Base-by-base conservation (phyloP, 768 basidiomycete species). In the Phylloporus rhodoxanthus region DNA sequence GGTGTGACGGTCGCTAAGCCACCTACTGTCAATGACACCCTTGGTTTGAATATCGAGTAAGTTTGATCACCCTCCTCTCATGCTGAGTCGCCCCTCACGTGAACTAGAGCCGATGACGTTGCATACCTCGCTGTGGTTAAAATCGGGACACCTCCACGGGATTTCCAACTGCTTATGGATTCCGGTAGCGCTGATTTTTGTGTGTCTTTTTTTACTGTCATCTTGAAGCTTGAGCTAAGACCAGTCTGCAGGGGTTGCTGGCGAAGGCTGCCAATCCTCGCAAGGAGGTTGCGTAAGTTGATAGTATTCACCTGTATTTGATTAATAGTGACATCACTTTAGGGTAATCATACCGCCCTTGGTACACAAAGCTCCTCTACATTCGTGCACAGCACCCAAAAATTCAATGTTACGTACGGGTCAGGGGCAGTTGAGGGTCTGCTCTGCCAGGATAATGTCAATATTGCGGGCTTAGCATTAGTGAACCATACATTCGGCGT, bases 31-130 rank as follows among this genome's bases (percentile, higher is more conserved):
- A 63, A 59, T 53, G 71, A 84, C 60, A 79, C 85, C 33, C 70
- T 89, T 34, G 85, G 82, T 7, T 72, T 90, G 45, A 74, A 79
- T 59, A 87, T 90, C 48, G 80, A 87, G 78, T 87, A 54, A 36
- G 82, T 68, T 15, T 34, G 0, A 8, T 1, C 7, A 33, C 7
- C 14, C 4, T 47, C 17, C 19, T 10, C 11, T 20, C 20, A 3
- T 14, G 19, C 19, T 57, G 14, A 58, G 45, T 26, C 44, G 7
- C 17, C 21, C 14, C 20, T 47, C 13, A 46, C 21, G 43, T 5
- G 17, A 20, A 47, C 21, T 45, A 78, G 78, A 56, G 72, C 68
- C 8, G 58, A 77, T 45, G 81, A 85, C 56, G 66, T 78, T 40
- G 78, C 75, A 54, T 85, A 82, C 57, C 63, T 82, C 34, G 77